Base-by-base conservation (phyloP, 2,329 filamentous ascomycete species). In the Colletotrichum sp. region DNA sequence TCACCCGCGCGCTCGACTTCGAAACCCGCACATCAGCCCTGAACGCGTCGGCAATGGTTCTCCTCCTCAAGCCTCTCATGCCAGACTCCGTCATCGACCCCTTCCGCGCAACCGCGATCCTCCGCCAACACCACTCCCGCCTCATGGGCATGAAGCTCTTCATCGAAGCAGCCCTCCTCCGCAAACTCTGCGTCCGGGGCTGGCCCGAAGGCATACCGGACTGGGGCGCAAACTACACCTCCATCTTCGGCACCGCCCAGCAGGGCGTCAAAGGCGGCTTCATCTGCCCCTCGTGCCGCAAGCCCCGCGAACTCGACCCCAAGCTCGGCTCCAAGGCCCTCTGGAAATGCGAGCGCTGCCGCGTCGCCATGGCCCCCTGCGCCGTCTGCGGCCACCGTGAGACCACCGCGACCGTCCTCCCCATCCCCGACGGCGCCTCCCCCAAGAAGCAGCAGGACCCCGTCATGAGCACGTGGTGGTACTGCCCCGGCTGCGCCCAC, bases 401-500 rank as follows among this genome's bases (percentile, higher is more conserved):
- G 49, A 82, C 84, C 0, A 85, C 88, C 1, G 84, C 87, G 2
- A 82, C 85, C 32, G 79, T 86, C 2, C 84, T 85, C 2, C 44
- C 71, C 24, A 18, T 77, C 49, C n/a, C 65, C 10, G 77, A 77
- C 4, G 75, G 66, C 21, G 15, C 15, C n/a, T n/a, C 16, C 3
- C 69, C 26, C 10, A 30, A 34, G 21, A 44, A 30, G 8, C 65
- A 71, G 3, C 78, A 81, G 5, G 81, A 82, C 6, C 78, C 81
- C 2, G 79, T 84, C 6, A 78, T 89, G 32, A 83, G 85, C 0
- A 88, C 88, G 3, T 93, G 92, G 92, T 93, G 90, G 90, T 91
- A 91, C 79, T 93, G 92, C 74, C 89, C 90, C 2, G 90, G 89
- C 15, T 93, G 92, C 79, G 88, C 88, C 2, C 92, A 93, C 78